phyloP scores from a whole-genome alignment of 306 rosid genomes.

The Prinsepia uniflora region DNA sequence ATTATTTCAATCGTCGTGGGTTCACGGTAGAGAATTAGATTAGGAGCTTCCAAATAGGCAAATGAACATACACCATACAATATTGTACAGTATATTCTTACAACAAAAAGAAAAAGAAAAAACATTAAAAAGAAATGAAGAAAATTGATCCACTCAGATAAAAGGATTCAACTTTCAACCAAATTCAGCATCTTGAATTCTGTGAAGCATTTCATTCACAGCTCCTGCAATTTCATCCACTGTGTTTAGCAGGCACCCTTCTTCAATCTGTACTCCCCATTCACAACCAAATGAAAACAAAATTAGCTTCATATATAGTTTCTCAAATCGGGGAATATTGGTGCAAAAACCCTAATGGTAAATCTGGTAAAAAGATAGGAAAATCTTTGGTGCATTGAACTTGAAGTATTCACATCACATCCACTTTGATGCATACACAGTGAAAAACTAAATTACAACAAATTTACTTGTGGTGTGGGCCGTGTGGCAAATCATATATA shows the following conservation, averaged over 20 bases:
- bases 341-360: too few species aligned
- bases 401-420: neutral
- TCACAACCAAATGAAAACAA: neutral
- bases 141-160: neutral
- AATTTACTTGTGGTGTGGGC: neutral
- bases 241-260: constrained; percentile 61
- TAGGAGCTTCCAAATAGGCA: neutral
- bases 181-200: constrained; percentile 47
- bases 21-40: neutral
- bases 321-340: neutral
- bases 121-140: neutral
- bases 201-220: constrained; percentile 64
- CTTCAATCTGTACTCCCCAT: constrained; percentile 68
- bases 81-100: neutral
- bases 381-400: neutral
- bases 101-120: neutral
- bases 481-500: constrained; percentile 3
- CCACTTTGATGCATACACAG: neutral
- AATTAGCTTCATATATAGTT: neutral
- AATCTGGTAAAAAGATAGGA: too few species aligned
- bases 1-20: constrained; percentile 10
- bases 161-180: constrained; percentile 28
- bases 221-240: constrained; percentile 91
- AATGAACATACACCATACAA: constrained; percentile 9
- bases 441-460: neutral